Evolutionary conservation across 805 yeast species (phyloP).

Genomic region (Candida pseudofarinosa): DNA sequence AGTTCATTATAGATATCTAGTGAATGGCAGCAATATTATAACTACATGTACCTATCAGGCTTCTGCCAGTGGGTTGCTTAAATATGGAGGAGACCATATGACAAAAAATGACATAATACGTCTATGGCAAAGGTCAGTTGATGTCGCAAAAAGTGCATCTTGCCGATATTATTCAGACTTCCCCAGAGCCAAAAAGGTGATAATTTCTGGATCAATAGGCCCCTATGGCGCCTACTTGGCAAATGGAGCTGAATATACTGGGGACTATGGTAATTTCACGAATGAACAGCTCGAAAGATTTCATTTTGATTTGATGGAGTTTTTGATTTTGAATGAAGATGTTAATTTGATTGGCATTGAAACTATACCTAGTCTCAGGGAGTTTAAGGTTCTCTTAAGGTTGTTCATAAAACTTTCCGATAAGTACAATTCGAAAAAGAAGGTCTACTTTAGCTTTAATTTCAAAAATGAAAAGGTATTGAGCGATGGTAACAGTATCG

Average conservation of each 20-base stretch:
- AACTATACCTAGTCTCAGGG: constrained; percentile 64
- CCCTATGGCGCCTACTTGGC: constrained; percentile 72
- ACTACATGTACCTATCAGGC: constrained; percentile 62
- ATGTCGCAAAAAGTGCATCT: constrained; percentile 19
- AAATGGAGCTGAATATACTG: constrained; percentile 70
- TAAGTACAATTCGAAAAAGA: constrained; percentile 20
- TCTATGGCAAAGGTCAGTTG: constrained; percentile 22
- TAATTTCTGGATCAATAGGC: constrained; percentile 64
- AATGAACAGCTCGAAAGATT: constrained; percentile 41
- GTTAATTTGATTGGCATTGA: constrained; percentile 64
- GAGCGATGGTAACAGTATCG: constrained; percentile 30
- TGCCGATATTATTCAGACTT: neutral
- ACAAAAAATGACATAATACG: constrained; percentile 10
- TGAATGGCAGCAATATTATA: constrained; percentile 52
- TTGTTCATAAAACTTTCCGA: constrained; percentile 22
- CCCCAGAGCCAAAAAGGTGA: constrained; percentile 7
- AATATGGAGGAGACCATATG: constrained; percentile 12
- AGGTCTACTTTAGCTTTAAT: constrained; percentile 44
- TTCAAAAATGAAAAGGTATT: constrained; percentile 18
- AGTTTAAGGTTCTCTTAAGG: constrained; percentile 47
- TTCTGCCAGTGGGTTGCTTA: constrained; percentile 37
- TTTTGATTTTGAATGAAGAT: constrained; percentile 31
- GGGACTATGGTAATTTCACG: constrained; percentile 47
- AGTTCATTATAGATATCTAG: constrained; percentile 49
- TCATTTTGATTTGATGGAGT: constrained; percentile 42